phyloP scores from a whole-genome alignment of 371 early-diverging fungal genomes.

The Parasitella parasitica region DNA sequence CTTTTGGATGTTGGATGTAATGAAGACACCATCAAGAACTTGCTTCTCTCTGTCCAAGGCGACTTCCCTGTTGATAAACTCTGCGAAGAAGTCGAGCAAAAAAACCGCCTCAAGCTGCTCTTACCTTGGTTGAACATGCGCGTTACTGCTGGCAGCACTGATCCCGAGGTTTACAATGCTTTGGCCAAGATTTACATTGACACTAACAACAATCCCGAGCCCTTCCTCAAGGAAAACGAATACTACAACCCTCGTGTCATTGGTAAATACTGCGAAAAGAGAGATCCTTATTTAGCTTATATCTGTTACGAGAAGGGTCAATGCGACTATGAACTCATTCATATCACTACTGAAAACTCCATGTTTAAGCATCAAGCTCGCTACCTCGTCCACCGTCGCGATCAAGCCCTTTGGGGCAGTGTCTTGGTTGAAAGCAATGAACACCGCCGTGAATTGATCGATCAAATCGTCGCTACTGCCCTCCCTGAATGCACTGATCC shows the following conservation, averaged over 20 bases:
- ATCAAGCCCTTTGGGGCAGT: conserved; percentile 81
- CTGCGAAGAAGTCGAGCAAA: conserved; percentile 92
- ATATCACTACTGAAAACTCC: conserved; percentile 92
- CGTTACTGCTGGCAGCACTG: conserved; percentile 84
- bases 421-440: conserved; percentile 81
- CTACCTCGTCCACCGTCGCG: conserved; percentile 90
- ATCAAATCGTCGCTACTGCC: conserved; percentile 90
- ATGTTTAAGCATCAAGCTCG: conserved; percentile 99
- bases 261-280: conserved; percentile 97
- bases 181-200: conserved; percentile 98
- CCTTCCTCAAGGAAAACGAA: conserved; percentile 92
- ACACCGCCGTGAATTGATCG: conserved; percentile 86
- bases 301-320: conserved; percentile 94
- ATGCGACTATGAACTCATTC: conserved; percentile 91
- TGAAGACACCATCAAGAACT: conserved; percentile 87
- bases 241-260: conserved; percentile 87
- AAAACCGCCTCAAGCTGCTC: conserved; percentile 94
- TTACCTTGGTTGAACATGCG: conserved; percentile 91
- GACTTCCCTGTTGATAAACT: conserved; percentile 83
- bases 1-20: conserved; percentile 97
- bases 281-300: conserved; percentile 95
- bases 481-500: conserved; percentile 94
- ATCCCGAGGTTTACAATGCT: conserved; percentile 91
- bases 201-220: conserved; percentile 96
- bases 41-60: conserved; percentile 78